Base-by-base conservation (phyloP, 2,329 filamentous ascomycete species). In the Setomelanomma holmii region DNA sequence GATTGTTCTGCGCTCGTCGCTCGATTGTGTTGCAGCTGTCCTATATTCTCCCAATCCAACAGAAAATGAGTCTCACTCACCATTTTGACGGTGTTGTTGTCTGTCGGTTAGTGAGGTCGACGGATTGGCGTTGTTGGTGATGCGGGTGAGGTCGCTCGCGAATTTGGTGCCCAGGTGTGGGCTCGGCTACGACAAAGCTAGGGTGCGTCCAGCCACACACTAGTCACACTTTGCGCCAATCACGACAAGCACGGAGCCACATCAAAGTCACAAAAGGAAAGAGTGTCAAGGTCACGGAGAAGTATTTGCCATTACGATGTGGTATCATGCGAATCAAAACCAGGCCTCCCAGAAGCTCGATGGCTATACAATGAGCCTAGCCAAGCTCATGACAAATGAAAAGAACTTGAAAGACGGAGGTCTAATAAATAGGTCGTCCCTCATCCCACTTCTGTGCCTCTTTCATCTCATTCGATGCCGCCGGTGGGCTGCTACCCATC, bases 361-460 rank as follows among this genome's bases (percentile, higher is more conserved):
- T 16, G 11, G 16, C 16, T 11, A 10, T 17, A 30, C 27, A 8
- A 30, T 30, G 27, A 30, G 27, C 27, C 3, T 30, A n/a, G n/a
- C n/a, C 27, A 30, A 16, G 38, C 34, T 49, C 38, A 40, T 42
- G 27, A 55, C 22, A 46, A 45, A 33, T 44, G 27, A 50, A 51
- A 49, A 35, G 55, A 52, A 55, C 51, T 30, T 41, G 14, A 34
- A 36, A 46, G 20, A 17, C 19, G 11, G 20, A 42, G 44, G 22
- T 62, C 52, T 65, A 82, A 64, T 82, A 82, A 44, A 80, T 74
- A 40, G 78, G 72, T 60, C 75, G 71, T 8, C 76, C 74, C 56
- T 82, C 80, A 42, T 81, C 75, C 80, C 80, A 82, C 40, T 58
- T 56, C 60, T 72, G 71, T 48, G 60, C 59, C 45, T 74, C 69